Base-by-base conservation (phyloP, 1,284 basidiomycete genomes). In the Mycena sp. region DNA sequence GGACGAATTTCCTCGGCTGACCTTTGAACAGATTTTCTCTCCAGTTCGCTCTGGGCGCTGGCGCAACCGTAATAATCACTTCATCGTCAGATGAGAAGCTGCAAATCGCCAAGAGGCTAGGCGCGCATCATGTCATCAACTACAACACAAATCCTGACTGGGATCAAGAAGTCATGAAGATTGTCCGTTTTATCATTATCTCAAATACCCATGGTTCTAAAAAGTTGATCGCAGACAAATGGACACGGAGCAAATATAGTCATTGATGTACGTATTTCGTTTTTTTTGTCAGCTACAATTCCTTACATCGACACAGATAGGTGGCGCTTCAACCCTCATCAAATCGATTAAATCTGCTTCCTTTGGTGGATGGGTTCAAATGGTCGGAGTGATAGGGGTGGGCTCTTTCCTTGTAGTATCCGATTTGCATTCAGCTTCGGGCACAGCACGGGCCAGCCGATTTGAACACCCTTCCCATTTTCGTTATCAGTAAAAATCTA, bases 1-100 rank as follows among this genome's bases (percentile, higher is more conserved):
- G n/a, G n/a, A n/a, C n/a, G n/a, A n/a, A 9, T 44, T 30, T 21
- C 30, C 19, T 40, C 46, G 16, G 26, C 19, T 67, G 17, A 12
- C 5, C 9, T 53, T 28, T 10, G 37, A 14, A 4, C 54, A 80
- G 76, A 30, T 76, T 81, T 70, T 77, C 72, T 37, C 58, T 76
- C 19, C 83, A 84, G 70, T 72, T 85, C 53, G 83, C 82, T 3
- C 73, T 79, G 25, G 81, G 79, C 5, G 78, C 78, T 0, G 84
- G 85, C 16, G 83, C 83, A 4, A 78, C 69, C 9, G 82, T 81
- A 14, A 83, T 87, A 64, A 72, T 78, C 43, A 85, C 84, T 2
- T 83, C 81, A 0, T 84, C 82, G 2, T 82, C 81, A 2, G 81
- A 83, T 63, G 77, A 80, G 40, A 87, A 86, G 71, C 75, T 82